Percentiles rank a stretch among this genome's conserved stretches.
These are phyloP conservation scores for Neurospora cerealis DNA, from an alignment of 495 filamentous ascomycete species.

Conservation along the genomic window DNA sequence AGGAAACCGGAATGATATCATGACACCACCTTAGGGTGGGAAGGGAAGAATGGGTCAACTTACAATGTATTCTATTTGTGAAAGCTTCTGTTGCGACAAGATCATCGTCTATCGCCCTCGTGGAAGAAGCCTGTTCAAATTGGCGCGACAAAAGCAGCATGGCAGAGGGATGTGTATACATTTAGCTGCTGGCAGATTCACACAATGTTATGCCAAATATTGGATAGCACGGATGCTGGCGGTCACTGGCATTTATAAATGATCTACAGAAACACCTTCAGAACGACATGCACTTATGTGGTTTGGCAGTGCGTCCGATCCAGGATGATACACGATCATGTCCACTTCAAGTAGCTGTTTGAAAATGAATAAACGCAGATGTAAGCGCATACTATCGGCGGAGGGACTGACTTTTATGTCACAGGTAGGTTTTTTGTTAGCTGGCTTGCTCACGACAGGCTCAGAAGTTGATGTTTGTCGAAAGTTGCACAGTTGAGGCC, in stretches of 20 bases:
- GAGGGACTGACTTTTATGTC: not conserved
- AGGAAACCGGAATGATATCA: not conserved
- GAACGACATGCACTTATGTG: not conserved
- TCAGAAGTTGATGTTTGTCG: not conserved
- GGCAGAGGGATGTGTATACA: not conserved
- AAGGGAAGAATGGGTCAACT: not conserved
- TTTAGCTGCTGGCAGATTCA: not conserved
- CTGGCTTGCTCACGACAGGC: not conserved
- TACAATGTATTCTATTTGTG: not conserved
- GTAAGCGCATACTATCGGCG: not conserved
- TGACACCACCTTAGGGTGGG: not conserved
- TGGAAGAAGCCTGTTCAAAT: not conserved
- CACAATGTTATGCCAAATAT: not conserved
- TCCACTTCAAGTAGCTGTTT: not conserved
- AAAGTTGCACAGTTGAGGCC: not conserved
- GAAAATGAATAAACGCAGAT: not conserved
- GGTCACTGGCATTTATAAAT: not conserved
- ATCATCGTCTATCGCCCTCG: not conserved
- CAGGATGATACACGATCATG: not conserved
- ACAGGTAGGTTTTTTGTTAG: not conserved
- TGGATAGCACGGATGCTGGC: not conserved
- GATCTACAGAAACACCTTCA: not conserved
- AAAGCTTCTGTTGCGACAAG: not conserved
- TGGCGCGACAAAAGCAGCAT: not conserved
- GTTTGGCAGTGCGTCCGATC: not conserved